phyloP scores from a whole-genome alignment of 2,329 filamentous ascomycete genomes.

The Hypoxylon sp. region DNA sequence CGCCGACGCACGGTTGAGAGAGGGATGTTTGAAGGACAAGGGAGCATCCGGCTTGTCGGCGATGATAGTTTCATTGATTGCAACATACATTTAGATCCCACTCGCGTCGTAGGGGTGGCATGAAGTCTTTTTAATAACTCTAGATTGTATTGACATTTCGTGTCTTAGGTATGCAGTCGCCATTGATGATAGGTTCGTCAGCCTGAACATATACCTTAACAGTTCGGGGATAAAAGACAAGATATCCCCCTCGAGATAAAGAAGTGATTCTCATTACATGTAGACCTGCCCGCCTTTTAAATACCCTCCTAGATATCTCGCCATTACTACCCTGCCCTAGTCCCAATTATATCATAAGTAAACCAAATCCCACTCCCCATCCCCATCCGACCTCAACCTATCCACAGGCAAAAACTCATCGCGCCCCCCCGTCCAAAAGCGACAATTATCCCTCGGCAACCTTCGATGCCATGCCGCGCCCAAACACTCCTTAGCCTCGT shows the following conservation, averaged over 20 bases:
- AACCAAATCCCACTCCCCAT: conserved; percentile 35
- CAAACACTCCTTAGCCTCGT: conserved; percentile 40
- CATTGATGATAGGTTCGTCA: no score
- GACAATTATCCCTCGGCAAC: conserved; percentile 28
- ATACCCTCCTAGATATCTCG: no score
- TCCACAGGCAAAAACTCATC: conserved; percentile 45
- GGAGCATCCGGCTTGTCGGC: no score
- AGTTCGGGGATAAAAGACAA: no score
- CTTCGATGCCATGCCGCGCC: conserved; percentile 41
- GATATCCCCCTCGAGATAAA: no score
- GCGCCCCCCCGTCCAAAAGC: conserved; percentile 34
- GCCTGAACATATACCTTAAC: no score
- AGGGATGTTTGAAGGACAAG: no score
- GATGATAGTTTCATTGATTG: neutral
- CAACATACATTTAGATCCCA: neutral
- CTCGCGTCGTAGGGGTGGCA: neutral
- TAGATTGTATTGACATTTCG: no score
- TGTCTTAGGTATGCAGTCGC: no score
- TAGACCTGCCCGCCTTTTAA: neutral
- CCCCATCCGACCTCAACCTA: conserved; percentile 19
- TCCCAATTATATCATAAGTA: conserved; percentile 24
- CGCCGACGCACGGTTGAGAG: conserved; percentile 48
- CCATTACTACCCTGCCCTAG: no score
- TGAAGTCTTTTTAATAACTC: conserved; percentile 5
- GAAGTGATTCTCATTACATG: no score